Evolutionary conservation across 1,284 basidiomycete genomes (phyloP).

Genomic region (Pyrrhoderma lamaoense): DNA sequence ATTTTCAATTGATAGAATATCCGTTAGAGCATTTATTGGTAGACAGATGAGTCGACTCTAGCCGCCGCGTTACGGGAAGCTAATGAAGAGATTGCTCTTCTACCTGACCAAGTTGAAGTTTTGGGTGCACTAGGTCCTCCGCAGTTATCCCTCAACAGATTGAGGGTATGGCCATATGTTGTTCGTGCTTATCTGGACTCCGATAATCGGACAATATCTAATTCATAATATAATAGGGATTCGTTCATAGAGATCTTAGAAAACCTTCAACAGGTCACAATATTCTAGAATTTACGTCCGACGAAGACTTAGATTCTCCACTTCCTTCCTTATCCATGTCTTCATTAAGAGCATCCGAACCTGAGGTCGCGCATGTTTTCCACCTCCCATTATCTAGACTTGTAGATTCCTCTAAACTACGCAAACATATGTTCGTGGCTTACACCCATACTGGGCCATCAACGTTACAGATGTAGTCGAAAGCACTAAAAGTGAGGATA

Average conservation of each 20-base stretch:
- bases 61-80: conserved; percentile 65
- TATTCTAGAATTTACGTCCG: neutral
- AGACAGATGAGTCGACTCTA: conserved; percentile 51
- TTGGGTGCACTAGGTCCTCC: conserved; percentile 59
- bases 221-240: conserved; percentile 41
- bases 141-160: conserved; percentile 49
- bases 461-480: conserved; percentile 58
- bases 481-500: neutral
- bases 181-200: conserved; percentile 36
- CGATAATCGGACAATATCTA: neutral
- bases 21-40: neutral
- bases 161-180: conserved; percentile 68
- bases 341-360: conserved; percentile 42
- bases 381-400: conserved; percentile 58
- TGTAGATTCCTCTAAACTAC: conserved; percentile 39
- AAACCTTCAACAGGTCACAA: conserved; percentile 9
- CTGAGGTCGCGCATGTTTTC: conserved; percentile 63
- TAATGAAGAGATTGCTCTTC: conserved; percentile 63
- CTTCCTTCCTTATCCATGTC: conserved; percentile 55
- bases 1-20: too few species aligned
- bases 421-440: conserved; percentile 45
- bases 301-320: conserved; percentile 33
- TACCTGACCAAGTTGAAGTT: conserved; percentile 49
- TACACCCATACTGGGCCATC: conserved; percentile 55
- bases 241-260: conserved; percentile 36